Base-by-base conservation (phyloP, 2,329 filamentous ascomycete species). In the Orbilia blumenaviensis region DNA sequence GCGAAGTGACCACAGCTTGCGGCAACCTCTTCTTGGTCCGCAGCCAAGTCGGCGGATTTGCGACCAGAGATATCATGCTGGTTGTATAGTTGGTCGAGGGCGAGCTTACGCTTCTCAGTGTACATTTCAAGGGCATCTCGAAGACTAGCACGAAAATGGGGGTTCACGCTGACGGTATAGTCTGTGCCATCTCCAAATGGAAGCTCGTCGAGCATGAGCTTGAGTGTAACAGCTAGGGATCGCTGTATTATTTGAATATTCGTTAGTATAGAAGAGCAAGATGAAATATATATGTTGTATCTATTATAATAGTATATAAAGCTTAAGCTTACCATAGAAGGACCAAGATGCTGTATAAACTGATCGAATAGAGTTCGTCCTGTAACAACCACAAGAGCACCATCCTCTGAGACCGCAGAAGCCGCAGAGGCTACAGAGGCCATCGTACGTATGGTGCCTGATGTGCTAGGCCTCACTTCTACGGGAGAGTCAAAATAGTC, bases 1-100 rank as follows among this genome's bases (percentile, higher is more conserved):
- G 92, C 94, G 81, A 98, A 99, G 83, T 98, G 94, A 0, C 95
- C 94, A 81, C 95, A 99, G 68, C 94, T 96, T n/a, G 95, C 94
- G 42, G 94, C 94, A 9, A 98, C 94, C 83, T 99, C 95, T 82
- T 99, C 95, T 69, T 97, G 93, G 82, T 98, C 95, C 1, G 94
- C 95, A 81, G 96, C 91, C 7, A 94, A 87, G 77, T 91, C 91
- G 62, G 92, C 87, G 0, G 91, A 90, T 44, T 89, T 87, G 2
- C 89, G 85, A 71, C 88, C 88, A 9, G 88, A 88, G 41, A 93
- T 86, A 79, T 93, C 90, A 75, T 93, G 66, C 61, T 88, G 91
- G 78, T 88, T 89, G 82, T 99, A 98, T 0, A 99, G 86, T 69
- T 91, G 87, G 68, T 89, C 87, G 5, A 99, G 85, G 0, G 95